Base-by-base conservation (phyloP, 768 basidiomycete genomes). In the Panaeolus cyanescens region DNA sequence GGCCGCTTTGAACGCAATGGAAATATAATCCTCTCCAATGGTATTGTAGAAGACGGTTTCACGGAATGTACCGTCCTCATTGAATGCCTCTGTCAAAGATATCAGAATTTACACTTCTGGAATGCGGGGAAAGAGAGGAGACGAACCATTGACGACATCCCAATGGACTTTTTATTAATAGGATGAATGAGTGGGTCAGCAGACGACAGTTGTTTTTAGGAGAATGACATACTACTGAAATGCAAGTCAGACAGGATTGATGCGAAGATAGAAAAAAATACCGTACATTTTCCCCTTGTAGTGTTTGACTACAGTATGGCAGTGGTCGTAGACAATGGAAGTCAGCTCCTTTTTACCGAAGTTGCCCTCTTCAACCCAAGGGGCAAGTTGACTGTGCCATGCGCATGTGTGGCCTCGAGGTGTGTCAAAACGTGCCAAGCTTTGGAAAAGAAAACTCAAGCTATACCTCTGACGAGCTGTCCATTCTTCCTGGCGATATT, bases 41-140 rank as follows among this genome's bases (percentile, higher is more conserved):
- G 77, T 79, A 63, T 77, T 75, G 73, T 75, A 85, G 74, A 84
- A 87, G 25, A 86, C 76, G 58, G 78, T 72, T 17, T 72, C 55
- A 40, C 84, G 79, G 70, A 75, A 84, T 10, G 81, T 83, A 19
- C 86, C 85, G 64, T 86, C 76, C 33, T 86, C 85, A 62, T 85
- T 82, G 74, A 86, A 83, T 17, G 82, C 77, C 67, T 85, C 77
- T 77, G 58, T 20, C 20, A 28, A 22, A 30, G n/a, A 32, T 19
- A 19, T 55, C 54, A 55, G 54, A 55, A 28, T 17, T 22, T 33
- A 30, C 22, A 39, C 7, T 34, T 53, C 25, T 1, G 22, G 10
- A 55, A 72, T 72, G 59, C 40, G 32, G 39, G 30, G 12, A 53
- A 53, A 55, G 28, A 28, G 5, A 50, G 54, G 20, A 56, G 4